Evolutionary conservation across 257 asterid genomes (phyloP).

Genomic region (Linaria vulgaris): DNA sequence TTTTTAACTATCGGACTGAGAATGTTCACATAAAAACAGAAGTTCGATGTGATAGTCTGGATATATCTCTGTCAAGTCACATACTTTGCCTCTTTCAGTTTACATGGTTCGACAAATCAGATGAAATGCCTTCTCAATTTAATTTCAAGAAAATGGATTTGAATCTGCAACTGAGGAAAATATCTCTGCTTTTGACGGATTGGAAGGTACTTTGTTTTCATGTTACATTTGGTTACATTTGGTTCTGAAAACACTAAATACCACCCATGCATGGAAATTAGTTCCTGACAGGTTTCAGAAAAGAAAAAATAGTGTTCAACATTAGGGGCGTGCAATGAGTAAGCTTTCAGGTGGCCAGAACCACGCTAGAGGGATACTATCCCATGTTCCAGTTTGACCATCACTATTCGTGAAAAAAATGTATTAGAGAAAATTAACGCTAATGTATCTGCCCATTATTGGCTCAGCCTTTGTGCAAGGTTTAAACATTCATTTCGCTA

Average conservation of each 20-base stretch:
- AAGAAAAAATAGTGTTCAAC: not conserved
- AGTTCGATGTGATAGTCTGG: constrained; percentile 57
- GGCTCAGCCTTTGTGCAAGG: not conserved
- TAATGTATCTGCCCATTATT: not conserved
- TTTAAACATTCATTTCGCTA: constrained; percentile 1
- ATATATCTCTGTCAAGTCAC: constrained; percentile 70
- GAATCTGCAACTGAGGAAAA: constrained; percentile 53
- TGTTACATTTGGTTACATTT: constrained; percentile 5
- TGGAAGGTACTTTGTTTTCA: constrained; percentile 59
- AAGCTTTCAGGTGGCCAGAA: not conserved
- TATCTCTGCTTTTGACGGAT: constrained; percentile 73
- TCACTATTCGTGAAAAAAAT: not conserved
- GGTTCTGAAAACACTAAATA: not conserved
- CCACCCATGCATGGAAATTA: not conserved
- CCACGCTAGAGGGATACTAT: not conserved
- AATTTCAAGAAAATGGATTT: constrained; percentile 49
- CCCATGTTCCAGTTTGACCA: not conserved
- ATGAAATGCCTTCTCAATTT: constrained; percentile 45
- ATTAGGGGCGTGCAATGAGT: not conserved
- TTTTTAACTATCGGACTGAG: constrained; percentile 40
- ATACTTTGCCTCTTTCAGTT: constrained; percentile 50
- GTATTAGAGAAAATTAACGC: not conserved
- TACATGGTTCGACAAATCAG: constrained; percentile 51
- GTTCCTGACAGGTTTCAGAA: not conserved
- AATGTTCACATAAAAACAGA: constrained; percentile 40